Conservation (phyloP, 83 land plant genomes). For the Thuja plicata region DNA sequence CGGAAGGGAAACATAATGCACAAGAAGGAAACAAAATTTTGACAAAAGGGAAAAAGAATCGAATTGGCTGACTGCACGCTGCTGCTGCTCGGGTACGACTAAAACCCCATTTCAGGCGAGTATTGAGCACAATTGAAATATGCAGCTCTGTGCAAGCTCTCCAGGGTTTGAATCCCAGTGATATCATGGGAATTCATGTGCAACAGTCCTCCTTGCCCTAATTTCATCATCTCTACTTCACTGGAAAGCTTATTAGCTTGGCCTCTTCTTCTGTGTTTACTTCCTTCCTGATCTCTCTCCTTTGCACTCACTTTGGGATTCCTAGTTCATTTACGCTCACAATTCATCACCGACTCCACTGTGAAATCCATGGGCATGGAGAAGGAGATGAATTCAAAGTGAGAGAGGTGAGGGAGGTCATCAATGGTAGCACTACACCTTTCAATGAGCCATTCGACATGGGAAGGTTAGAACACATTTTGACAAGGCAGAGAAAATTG, state of each 20-base stretch:
- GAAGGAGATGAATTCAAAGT: background rate
- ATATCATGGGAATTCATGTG: background rate
- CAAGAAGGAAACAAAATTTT: no score
- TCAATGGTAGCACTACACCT: constrained; percentile 36
- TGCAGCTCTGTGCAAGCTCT: background rate
- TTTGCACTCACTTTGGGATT: background rate
- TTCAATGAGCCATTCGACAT: constrained; percentile 41
- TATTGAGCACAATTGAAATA: background rate
- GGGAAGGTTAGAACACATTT: no score
- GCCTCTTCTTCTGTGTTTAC: background rate
- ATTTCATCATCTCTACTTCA: background rate
- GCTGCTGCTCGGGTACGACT: background rate
- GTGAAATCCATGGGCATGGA: background rate
- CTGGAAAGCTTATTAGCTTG: background rate
- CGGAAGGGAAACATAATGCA: no score
- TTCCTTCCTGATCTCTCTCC: background rate
- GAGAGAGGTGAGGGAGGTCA: constrained; percentile 4
- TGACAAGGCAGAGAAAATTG: no score
- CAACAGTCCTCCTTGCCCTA: background rate
- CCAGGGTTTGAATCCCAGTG: background rate
- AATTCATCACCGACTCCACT: background rate
- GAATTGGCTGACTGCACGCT: background rate
- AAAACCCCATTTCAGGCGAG: background rate
- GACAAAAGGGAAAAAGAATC: no score
- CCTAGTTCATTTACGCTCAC: background rate